A percentile compares a stretch with the other conserved stretches of the same genome.
Conservation (phyloP, 371 early-diverging fungal genomes). For the Basidiobolus meristosporus region DNA sequence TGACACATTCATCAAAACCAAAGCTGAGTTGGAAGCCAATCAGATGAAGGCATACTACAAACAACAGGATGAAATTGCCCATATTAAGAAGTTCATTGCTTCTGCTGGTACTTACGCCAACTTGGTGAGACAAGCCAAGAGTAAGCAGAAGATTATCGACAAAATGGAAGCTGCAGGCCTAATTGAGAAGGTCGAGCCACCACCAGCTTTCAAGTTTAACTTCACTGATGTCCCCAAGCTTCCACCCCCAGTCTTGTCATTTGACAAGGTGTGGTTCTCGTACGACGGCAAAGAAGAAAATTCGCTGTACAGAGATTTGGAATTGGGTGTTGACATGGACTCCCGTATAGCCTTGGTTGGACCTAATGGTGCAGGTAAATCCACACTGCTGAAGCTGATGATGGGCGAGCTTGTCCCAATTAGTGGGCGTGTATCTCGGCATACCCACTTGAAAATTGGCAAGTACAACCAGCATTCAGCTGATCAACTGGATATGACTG, state of each 20-base stretch:
- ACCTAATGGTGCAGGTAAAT: slow-evolving; percentile 84
- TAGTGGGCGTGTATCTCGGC: slow-evolving; percentile 70
- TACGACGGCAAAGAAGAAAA: slow-evolving; percentile 70
- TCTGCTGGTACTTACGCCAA: slow-evolving; percentile 98
- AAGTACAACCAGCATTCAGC: slow-evolving; percentile 95
- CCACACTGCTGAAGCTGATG: slow-evolving; percentile 87
- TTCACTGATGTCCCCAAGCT: slow-evolving; percentile 76
- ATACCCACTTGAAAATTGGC: slow-evolving; percentile 81
- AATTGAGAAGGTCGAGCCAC: slow-evolving; percentile 65
- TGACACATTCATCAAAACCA: slow-evolving; percentile 88
- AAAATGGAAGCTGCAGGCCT: slow-evolving; percentile 98
- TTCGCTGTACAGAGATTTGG: slow-evolving; percentile 73
- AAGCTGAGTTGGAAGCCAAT: slow-evolving; percentile 83
- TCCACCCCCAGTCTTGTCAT: slow-evolving; percentile 93
- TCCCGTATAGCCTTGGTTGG: slow-evolving; percentile 83
- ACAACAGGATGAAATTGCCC: slow-evolving; percentile 95
- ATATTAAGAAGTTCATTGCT: slow-evolving; percentile 97
- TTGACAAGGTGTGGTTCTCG: slow-evolving; percentile 80
- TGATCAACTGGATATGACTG: slow-evolving; percentile 79
- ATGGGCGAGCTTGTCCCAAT: slow-evolving; percentile 65
- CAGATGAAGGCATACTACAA: slow-evolving; percentile 95
- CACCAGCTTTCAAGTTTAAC: slow-evolving; percentile 58
- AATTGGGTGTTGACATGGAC: slow-evolving; percentile 91
- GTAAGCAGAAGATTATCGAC: slow-evolving; percentile 97
- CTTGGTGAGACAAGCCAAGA: slow-evolving; percentile 95